A percentile compares a stretch with the other conserved stretches of the same genome.
Evolutionary conservation across 2,329 filamentous ascomycete species (phyloP).

Genomic region (Talaromyces sp.): DNA sequence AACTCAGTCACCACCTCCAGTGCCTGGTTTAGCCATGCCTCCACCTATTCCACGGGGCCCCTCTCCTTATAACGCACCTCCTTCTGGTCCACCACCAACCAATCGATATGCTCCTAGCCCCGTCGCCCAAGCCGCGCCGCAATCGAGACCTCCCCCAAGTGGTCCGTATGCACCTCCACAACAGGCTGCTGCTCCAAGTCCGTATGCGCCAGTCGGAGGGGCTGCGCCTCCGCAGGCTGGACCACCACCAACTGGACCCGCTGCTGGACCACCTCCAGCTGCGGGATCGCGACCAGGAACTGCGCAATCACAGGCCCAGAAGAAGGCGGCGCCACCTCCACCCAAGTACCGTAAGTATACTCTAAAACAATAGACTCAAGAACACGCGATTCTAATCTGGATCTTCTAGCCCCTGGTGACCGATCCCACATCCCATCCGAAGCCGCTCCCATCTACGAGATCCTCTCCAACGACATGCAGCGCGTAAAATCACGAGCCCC

Average conservation of each 20-base stretch:
- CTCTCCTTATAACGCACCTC: conserved; percentile 82
- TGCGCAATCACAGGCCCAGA: conserved; percentile 44
- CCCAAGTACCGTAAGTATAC: conserved; percentile 62
- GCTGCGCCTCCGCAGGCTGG: conserved; percentile 3
- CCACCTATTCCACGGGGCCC: conserved; percentile 65
- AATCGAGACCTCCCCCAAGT: conserved; percentile 43
- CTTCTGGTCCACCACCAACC: conserved; percentile 61
- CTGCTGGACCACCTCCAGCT: conserved; percentile 30
- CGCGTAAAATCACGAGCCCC: conserved; percentile 83
- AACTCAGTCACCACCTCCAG: conserved; percentile 40
- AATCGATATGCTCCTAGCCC: conserved; percentile 72
- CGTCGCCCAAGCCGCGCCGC: conserved; percentile 49
- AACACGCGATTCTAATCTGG: conserved; percentile 15
- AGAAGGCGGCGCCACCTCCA: conserved; percentile 45
- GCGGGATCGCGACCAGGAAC: conserved; percentile 44
- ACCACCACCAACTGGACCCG: conserved; percentile 43
- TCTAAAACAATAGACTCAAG: not conserved
- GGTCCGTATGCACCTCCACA: conserved; percentile 57
- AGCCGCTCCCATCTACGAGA: conserved; percentile 73
- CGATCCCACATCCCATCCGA: conserved; percentile 77
- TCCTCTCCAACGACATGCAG: conserved; percentile 78
- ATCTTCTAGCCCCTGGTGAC: conserved; percentile 60
- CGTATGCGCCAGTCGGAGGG: conserved; percentile 36
- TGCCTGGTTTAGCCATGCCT: conserved; percentile 39
- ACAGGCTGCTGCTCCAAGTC: conserved; percentile 34